Conservation (phyloP, 2,329 filamentous ascomycete genomes). For the Aspergillus viridinutans region DNA sequence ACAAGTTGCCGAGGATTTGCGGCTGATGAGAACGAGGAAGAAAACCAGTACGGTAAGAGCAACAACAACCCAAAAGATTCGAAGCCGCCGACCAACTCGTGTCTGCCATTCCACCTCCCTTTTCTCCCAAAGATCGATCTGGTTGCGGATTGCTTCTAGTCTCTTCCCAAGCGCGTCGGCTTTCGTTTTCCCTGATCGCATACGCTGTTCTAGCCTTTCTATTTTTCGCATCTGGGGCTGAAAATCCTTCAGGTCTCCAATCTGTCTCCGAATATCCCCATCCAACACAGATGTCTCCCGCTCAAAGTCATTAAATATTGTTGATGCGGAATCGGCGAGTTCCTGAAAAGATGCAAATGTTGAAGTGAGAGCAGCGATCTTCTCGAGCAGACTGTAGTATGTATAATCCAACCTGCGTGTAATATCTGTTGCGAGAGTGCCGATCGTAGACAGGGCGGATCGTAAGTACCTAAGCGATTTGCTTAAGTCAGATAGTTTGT, state of each 20-base stretch:
- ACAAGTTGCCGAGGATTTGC: constrained; percentile 18
- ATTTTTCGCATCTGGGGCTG: constrained; percentile 35
- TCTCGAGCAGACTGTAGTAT: constrained; percentile 47
- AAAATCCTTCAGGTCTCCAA: constrained; percentile 37
- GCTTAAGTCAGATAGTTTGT: constrained; percentile 4
- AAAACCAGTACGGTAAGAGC: constrained; percentile 24
- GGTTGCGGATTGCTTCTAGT: constrained; percentile 35
- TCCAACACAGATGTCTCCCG: constrained; percentile 33
- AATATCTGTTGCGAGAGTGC: constrained; percentile 38
- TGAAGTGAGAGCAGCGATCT: constrained; percentile 37
- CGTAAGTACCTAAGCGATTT: constrained; percentile 25
- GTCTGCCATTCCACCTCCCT: constrained; percentile 42
- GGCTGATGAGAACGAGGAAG: constrained; percentile 26
- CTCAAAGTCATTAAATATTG: constrained; percentile 37
- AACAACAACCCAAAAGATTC: constrained; percentile 35
- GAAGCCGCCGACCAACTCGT: constrained; percentile 34
- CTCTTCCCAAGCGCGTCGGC: constrained; percentile 36
- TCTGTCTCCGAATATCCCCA: constrained; percentile 34
- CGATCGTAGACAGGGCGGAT: constrained; percentile 32
- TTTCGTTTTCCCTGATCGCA: constrained; percentile 32
- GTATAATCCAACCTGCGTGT: constrained; percentile 46
- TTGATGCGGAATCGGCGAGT: constrained; percentile 33
- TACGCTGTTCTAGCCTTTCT: constrained; percentile 35
- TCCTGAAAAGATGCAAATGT: constrained; percentile 41
- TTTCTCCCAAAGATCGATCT: constrained; percentile 42